phyloP scores from a whole-genome alignment of 2,329 filamentous ascomycete species.

The Aspergillus hortae region DNA sequence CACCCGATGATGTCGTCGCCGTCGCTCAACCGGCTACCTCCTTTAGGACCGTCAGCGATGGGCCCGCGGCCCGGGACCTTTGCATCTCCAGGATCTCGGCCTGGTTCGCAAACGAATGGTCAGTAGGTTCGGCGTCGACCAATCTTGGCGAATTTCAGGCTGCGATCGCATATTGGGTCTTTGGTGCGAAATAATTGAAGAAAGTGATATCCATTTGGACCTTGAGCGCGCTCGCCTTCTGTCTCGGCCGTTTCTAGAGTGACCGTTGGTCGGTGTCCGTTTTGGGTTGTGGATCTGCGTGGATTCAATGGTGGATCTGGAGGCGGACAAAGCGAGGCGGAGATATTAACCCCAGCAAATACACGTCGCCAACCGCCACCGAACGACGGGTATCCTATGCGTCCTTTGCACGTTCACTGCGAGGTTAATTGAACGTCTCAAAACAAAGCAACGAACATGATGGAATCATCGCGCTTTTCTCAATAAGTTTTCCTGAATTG shows the following conservation, averaged over 20 bases:
- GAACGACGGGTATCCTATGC: not conserved
- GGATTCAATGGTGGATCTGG: constrained; percentile 1
- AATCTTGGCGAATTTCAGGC: too few species aligned
- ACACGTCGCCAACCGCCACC: not conserved
- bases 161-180: too few species aligned
- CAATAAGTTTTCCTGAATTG: too few species aligned
- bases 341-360: constrained; percentile 10
- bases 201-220: too few species aligned
- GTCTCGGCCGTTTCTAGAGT: too few species aligned
- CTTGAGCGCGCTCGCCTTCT: too few species aligned
- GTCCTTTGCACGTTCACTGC: too few species aligned
- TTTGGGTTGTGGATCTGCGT: constrained; percentile 3
- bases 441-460: too few species aligned
- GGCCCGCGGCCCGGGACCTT: constrained; percentile 22
- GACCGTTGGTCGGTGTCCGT: not conserved
- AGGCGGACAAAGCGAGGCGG: constrained; percentile 1
- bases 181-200: too few species aligned
- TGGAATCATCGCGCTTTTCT: too few species aligned
- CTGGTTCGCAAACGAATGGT: constrained; percentile 5
- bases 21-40: constrained; percentile 30
- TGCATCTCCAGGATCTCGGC: constrained; percentile 19
- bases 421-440: too few species aligned
- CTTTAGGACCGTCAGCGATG: constrained; percentile 26
- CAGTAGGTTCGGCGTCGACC: constrained; percentile 2
- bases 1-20: constrained; percentile 28